These are phyloP conservation scores for Zopfia rhizophila DNA, from an alignment of 2,329 filamentous ascomycete genomes.

Conservation along the genomic window DNA sequence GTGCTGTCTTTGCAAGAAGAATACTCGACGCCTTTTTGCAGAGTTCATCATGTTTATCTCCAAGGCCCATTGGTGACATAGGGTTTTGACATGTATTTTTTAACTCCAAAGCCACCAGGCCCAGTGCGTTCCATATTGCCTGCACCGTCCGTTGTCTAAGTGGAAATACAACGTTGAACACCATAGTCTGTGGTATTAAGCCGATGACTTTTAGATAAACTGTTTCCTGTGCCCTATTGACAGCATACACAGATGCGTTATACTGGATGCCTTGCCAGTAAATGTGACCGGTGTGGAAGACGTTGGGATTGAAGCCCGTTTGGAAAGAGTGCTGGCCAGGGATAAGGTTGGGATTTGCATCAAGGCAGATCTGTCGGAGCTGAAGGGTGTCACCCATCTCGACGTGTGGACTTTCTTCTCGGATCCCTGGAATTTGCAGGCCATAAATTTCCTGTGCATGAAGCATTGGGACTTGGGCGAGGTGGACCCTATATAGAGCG, in stretches of 20 bases:
- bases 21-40: background rate
- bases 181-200: conserved; percentile 13
- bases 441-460: conserved; percentile 23
- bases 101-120: conserved; percentile 17
- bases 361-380: conserved; percentile 40
- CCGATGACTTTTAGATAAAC: conserved; percentile 34
- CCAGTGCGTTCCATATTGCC: conserved; percentile 20
- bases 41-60: conserved; percentile 2
- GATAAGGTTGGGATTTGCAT: conserved; percentile 22
- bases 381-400: conserved; percentile 45
- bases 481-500: conserved; percentile 29
- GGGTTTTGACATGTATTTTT: background rate
- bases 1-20: background rate
- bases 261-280: conserved; percentile 34
- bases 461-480: conserved; percentile 7
- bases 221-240: conserved; percentile 35
- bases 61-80: background rate
- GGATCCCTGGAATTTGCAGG: conserved; percentile 38
- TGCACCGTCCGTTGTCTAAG: conserved; percentile 24
- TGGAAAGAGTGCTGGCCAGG: background rate
- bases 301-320: conserved; percentile 1
- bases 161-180: conserved; percentile 38
- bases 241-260: conserved; percentile 31
- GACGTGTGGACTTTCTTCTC: conserved; percentile 44
- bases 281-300: background rate